phyloP scores from a whole-genome alignment of 768 basidiomycete species.

The Astraeus odoratus region DNA sequence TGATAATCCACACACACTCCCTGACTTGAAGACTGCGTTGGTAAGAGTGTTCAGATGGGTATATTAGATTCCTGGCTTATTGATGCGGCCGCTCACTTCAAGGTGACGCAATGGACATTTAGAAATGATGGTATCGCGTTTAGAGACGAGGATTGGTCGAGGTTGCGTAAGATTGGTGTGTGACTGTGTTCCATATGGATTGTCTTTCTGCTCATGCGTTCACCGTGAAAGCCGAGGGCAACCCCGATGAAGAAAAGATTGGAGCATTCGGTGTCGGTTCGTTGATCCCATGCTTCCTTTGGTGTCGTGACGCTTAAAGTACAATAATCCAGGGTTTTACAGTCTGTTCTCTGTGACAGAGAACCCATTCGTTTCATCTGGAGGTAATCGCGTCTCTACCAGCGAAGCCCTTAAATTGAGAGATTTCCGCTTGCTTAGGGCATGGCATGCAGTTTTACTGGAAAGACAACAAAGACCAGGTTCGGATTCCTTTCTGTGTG shows the following conservation, averaged over 20 bases:
- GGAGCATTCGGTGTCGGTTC: conserved; percentile 89
- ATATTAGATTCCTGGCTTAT: neutral
- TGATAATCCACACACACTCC: conserved; percentile 27
- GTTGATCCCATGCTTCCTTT: conserved; percentile 10
- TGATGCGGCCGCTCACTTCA: neutral
- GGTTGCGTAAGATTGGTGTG: conserved; percentile 83
- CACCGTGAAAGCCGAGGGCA: conserved; percentile 69
- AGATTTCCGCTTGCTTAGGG: conserved; percentile 37
- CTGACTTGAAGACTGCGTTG: conserved; percentile 58
- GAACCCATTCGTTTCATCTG: conserved; percentile 76
- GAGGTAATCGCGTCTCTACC: conserved; percentile 37
- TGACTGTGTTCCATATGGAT: neutral
- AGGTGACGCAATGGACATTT: conserved; percentile 82
- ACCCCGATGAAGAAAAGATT: conserved; percentile 91
- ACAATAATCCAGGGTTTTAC: conserved; percentile 50
- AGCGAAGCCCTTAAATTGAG: conserved; percentile 11
- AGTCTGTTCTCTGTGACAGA: conserved; percentile 80
- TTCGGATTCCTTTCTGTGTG: conserved; percentile 17
- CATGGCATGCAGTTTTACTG: conserved; percentile 96
- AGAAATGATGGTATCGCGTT: conserved; percentile 85
- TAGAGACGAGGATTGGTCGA: conserved; percentile 78
- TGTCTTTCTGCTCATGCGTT: neutral
- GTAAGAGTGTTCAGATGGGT: conserved; percentile 31
- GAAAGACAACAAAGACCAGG: conserved; percentile 90
- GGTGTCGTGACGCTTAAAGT: neutral